These are phyloP conservation scores for Boletus mariae DNA, from an alignment of 1,284 basidiomycete species.

Conservation along the genomic window DNA sequence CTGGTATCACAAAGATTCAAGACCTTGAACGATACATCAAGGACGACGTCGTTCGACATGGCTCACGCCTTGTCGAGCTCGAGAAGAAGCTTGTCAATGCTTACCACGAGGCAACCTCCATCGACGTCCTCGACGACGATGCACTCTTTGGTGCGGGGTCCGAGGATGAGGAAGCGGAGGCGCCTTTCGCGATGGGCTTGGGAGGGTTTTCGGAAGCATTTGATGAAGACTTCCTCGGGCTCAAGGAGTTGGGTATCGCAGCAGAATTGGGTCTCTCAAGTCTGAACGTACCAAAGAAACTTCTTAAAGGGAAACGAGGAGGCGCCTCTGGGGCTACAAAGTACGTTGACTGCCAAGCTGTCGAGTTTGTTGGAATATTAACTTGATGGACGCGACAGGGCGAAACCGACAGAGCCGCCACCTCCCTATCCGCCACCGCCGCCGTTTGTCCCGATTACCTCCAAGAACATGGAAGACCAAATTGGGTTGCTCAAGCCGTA, in stretches of 20 bases:
- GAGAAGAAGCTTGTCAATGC: slow-evolving; percentile 83
- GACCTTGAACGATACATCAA: slow-evolving; percentile 85
- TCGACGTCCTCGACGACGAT: slow-evolving; percentile 70
- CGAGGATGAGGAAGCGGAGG: slow-evolving; percentile 74
- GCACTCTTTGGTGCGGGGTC: slow-evolving; percentile 68
- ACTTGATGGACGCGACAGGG: slow-evolving; percentile 34
- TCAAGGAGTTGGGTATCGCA: slow-evolving; percentile 86
- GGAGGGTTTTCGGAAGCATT: slow-evolving; percentile 81
- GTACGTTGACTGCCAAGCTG: slow-evolving; percentile 38
- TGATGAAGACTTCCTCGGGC: slow-evolving; percentile 92
- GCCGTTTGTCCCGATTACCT: slow-evolving; percentile 68
- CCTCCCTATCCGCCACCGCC: slow-evolving; percentile 86
- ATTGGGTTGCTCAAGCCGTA: slow-evolving; percentile 83
- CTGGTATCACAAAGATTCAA: slow-evolving; percentile 70
- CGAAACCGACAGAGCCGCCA: slow-evolving; percentile 70
- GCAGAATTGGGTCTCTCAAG: slow-evolving; percentile 80
- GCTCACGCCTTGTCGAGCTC: slow-evolving; percentile 70
- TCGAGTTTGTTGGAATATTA: slow-evolving; percentile 2
- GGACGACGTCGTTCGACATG: slow-evolving; percentile 86
- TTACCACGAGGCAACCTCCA: slow-evolving; percentile 74
- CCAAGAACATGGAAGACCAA: slow-evolving; percentile 65
- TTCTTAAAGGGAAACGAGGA: slow-evolving; percentile 68
- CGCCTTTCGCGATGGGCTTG: slow-evolving; percentile 72
- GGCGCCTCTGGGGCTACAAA: slow-evolving; percentile 38
- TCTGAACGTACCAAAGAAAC: slow-evolving; percentile 73